A percentile compares a stretch with the other conserved stretches of the same genome.
Evolutionary conservation across 2,329 filamentous ascomycete genomes (phyloP).

Genomic region (Colletotrichum incanum): DNA sequence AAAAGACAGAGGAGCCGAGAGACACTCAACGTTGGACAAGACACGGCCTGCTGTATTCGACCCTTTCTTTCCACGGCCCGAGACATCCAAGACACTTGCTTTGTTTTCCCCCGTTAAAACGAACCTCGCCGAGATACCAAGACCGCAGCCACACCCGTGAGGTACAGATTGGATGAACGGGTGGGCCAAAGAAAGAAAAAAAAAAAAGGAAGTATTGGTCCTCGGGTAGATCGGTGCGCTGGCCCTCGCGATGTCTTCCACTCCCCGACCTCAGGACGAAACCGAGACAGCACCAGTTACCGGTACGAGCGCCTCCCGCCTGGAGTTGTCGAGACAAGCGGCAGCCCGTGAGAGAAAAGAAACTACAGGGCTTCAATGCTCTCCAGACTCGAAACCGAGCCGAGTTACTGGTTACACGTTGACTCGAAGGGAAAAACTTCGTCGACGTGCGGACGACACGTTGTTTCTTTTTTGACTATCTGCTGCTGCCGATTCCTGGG

Average conservation of each 20-base stretch:
- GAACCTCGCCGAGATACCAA: neutral
- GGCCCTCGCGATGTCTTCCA: neutral
- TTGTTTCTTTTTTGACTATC: neutral
- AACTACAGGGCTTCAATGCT: neutral
- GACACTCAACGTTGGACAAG: neutral
- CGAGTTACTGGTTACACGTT: neutral
- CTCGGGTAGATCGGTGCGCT: neutral
- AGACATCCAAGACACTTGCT: slow-evolving; percentile 4
- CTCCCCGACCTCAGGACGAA: neutral
- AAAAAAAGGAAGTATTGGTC: neutral
- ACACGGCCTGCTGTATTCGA: neutral
- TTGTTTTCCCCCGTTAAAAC: neutral
- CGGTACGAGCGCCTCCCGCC: neutral
- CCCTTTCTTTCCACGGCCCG: slow-evolving; percentile 1
- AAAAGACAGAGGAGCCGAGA: neutral
- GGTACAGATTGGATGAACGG: neutral
- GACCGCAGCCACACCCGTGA: neutral
- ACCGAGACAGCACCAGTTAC: neutral
- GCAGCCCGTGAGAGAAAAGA: neutral
- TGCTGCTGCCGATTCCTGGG: neutral
- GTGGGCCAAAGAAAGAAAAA: neutral
- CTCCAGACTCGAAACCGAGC: neutral
- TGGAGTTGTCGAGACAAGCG: too few species aligned
- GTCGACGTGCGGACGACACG: neutral
- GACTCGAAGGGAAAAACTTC: neutral